Conservation (phyloP, 2,329 filamentous ascomycete genomes). For the Microsporum ferrugineum region DNA sequence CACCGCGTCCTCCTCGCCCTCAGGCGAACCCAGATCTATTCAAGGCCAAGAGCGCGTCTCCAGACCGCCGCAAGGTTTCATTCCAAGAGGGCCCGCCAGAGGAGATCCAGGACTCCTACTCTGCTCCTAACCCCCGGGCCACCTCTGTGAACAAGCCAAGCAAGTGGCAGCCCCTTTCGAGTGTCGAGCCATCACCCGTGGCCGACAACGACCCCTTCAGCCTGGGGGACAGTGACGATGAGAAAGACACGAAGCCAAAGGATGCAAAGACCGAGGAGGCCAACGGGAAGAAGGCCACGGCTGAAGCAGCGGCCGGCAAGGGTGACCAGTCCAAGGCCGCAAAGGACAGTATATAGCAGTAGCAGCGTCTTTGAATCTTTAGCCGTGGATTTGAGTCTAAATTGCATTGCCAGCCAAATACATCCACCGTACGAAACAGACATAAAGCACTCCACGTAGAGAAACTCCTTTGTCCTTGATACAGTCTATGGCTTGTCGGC, state of each 20-base stretch:
- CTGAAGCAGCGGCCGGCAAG: slow-evolving; percentile 36
- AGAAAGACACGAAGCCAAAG: slow-evolving; percentile 64
- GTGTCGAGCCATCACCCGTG: slow-evolving; percentile 73
- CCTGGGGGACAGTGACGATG: slow-evolving; percentile 88
- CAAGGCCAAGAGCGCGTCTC: slow-evolving; percentile 50
- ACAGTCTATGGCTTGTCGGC: not conserved
- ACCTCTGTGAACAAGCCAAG: slow-evolving; percentile 53
- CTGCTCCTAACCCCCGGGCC: slow-evolving; percentile 44
- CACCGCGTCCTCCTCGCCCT: slow-evolving; percentile 49
- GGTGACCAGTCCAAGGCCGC: slow-evolving; percentile 7
- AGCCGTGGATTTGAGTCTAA: not conserved
- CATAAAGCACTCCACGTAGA: too few species aligned
- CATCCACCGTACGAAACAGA: too few species aligned
- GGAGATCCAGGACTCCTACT: slow-evolving; percentile 59
- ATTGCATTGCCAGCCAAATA: not conserved
- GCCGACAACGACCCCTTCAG: slow-evolving; percentile 92
- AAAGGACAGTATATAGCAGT: not conserved
- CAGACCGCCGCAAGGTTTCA: slow-evolving; percentile 42
- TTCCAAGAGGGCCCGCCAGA: slow-evolving; percentile 57
- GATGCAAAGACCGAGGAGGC: slow-evolving; percentile 45
- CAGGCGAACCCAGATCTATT: slow-evolving; percentile 69
- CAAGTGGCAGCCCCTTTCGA: slow-evolving; percentile 93
- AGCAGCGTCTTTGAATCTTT: not conserved
- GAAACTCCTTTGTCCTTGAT: too few species aligned
- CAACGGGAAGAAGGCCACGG: slow-evolving; percentile 53